A percentile compares a stretch with the other conserved stretches of the same genome.
phyloP scores from a whole-genome alignment of 2,329 filamentous ascomycete species.

The Ascochyta viciae-villosae region DNA sequence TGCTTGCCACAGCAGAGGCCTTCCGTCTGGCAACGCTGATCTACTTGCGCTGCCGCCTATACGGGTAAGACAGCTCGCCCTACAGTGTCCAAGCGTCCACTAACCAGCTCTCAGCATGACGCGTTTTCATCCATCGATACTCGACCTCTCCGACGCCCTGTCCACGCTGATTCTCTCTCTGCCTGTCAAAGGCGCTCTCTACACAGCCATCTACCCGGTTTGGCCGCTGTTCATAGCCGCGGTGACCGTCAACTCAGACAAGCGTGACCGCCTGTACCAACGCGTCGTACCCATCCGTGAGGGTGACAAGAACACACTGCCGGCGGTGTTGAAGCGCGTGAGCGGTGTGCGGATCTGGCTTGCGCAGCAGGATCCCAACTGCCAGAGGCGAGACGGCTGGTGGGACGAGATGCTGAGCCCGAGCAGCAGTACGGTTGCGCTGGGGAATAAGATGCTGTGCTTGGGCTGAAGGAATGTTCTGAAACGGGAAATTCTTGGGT shows the following conservation, averaged over 20 bases:
- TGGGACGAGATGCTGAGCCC: slow-evolving; percentile 46
- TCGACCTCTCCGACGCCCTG: slow-evolving; percentile 38
- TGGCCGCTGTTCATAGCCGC: slow-evolving; percentile 46
- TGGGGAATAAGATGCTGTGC: slow-evolving; percentile 24
- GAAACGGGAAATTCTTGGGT: neutral
- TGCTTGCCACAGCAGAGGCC: slow-evolving; percentile 39
- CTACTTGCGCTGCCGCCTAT: slow-evolving; percentile 41
- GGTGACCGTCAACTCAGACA: slow-evolving; percentile 41
- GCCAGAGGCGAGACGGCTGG: slow-evolving; percentile 36
- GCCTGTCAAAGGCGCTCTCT: slow-evolving; percentile 41
- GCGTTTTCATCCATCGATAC: slow-evolving; percentile 39
- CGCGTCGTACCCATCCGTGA: slow-evolving; percentile 42
- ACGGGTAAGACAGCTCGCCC: slow-evolving; percentile 27
- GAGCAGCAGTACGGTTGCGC: slow-evolving; percentile 31
- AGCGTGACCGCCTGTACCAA: slow-evolving; percentile 41
- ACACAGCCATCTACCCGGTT: slow-evolving; percentile 43
- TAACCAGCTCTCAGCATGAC: slow-evolving; percentile 31
- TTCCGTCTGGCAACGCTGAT: slow-evolving; percentile 43
- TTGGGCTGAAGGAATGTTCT: slow-evolving; percentile 16
- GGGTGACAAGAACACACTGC: slow-evolving; percentile 42
- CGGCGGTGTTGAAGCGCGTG: slow-evolving; percentile 39
- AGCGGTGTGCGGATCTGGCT: slow-evolving; percentile 42
- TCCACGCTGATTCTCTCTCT: slow-evolving; percentile 34
- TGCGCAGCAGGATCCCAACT: slow-evolving; percentile 34
- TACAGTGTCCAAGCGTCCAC: neutral